Base-by-base conservation (phyloP, 208 protist genomes). In the Angomonas desouzai region DNA sequence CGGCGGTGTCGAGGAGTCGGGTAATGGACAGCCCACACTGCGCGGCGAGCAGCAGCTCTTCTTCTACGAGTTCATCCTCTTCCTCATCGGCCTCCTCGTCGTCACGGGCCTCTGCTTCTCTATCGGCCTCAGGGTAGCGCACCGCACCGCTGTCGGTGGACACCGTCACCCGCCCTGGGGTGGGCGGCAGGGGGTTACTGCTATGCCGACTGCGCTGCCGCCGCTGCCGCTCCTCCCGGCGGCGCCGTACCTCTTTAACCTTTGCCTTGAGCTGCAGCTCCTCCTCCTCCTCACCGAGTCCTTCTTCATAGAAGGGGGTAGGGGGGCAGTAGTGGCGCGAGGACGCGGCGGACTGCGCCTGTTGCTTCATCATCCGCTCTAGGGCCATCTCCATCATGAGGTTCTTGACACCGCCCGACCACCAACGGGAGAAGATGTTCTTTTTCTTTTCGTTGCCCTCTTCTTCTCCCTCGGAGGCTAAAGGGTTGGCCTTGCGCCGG, bases 21-120 rank as follows among this genome's bases (percentile, higher is more conserved):
- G 45, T 51, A 23, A 51, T 51, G 45, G 45, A 51, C 9, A 51
- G 45, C 4, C 45, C n/a, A 23, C 45, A 51, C 45, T 51, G 45
- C 10, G 45, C 10, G 45, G 45, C 10, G 6, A 51, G 20, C 6
- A 51, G 20, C 20, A 51, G n/a, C 45, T 51, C 45, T 51, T 51
- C 45, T 16, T 27, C 10, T 4, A 51, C 20, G 9, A 51, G 6
- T 23, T 51, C 45, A 13, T 51, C 45, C 20, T 51, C 45, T 16
- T 51, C 45, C 18, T 51, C 45, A 22, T 23, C 45, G 6, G 3
- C 20, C 20, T 51, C 20, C 6, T 51, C 18, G 10, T n/a, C n/a
- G n/a, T n/a, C n/a, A n/a, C n/a, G n/a, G n/a, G n/a, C n/a, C n/a
- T n/a, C n/a, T n/a, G n/a, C n/a, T n/a, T n/a, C n/a, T n/a, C n/a